These are phyloP conservation scores for Trichosporon coremiiforme DNA, from an alignment of 1,284 basidiomycete genomes.

Conservation along the genomic window DNA sequence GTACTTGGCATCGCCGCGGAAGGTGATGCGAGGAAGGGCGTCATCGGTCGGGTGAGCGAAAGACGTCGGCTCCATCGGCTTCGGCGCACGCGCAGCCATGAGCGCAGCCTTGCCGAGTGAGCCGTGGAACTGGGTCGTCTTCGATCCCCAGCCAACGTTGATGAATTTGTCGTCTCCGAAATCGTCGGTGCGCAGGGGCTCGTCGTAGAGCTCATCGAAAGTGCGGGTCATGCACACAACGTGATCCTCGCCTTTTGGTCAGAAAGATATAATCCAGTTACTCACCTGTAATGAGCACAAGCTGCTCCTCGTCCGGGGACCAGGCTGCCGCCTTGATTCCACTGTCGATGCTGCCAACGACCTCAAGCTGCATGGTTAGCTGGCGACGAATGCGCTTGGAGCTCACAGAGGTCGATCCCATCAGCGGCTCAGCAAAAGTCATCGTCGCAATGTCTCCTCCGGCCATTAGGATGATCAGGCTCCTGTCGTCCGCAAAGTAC, in stretches of 20 bases:
- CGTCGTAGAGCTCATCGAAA: slow-evolving; percentile 85
- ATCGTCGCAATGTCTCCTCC: slow-evolving; percentile 77
- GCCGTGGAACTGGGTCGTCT: slow-evolving; percentile 96
- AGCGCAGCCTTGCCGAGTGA: slow-evolving; percentile 88
- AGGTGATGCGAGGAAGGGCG: slow-evolving; percentile 71
- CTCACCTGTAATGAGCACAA: slow-evolving; percentile 76
- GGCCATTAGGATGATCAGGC: slow-evolving; percentile 66
- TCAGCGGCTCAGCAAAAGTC: slow-evolving; percentile 59
- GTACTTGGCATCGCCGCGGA: slow-evolving; percentile 89
- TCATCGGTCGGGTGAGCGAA: slow-evolving; percentile 68
- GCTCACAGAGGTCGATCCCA: slow-evolving; percentile 56
- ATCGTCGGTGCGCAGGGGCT: slow-evolving; percentile 68
- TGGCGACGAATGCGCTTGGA: slow-evolving; percentile 24
- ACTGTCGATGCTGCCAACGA: slow-evolving; percentile 81
- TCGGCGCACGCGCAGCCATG: slow-evolving; percentile 56
- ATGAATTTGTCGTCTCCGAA: slow-evolving; percentile 91
- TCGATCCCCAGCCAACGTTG: slow-evolving; percentile 97
- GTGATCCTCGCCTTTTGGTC: slow-evolving; percentile 70
- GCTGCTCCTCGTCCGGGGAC: slow-evolving; percentile 85
- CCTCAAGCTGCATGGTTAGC: slow-evolving; percentile 61
- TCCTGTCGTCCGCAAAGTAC: slow-evolving; percentile 67
- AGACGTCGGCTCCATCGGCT: slow-evolving; percentile 57
- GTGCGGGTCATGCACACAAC: slow-evolving; percentile 84
- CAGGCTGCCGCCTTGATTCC: slow-evolving; percentile 82
- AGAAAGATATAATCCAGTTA: neutral